phyloP scores from a whole-genome alignment of 164 flowering plant genomes.

The Vitis riparia region DNA sequence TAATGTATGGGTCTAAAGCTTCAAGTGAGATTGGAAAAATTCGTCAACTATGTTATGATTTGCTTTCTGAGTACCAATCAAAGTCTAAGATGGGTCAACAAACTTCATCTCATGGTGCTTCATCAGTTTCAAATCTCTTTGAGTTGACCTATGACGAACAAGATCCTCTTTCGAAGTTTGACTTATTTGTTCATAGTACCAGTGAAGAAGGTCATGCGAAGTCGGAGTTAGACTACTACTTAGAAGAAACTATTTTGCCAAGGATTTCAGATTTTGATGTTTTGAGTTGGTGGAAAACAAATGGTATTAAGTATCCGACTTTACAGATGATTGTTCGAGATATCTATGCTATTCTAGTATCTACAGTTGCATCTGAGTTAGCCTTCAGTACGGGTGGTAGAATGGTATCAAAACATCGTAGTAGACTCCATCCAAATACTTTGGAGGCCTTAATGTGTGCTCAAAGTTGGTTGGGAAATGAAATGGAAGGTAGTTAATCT shows the following conservation, averaged over 20 bases:
- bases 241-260: background rate
- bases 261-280: background rate
- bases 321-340: constrained; percentile 7
- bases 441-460: constrained; percentile 7
- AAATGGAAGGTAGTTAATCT: too few species aligned
- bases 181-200: background rate
- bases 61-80: too few species aligned
- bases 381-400: constrained; percentile 12
- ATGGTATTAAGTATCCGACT: background rate
- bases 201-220: background rate
- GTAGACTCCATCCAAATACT: background rate
- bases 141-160: too few species aligned
- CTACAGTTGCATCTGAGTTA: too few species aligned
- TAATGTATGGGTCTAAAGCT: too few species aligned
- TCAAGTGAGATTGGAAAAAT: too few species aligned
- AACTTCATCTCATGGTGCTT: too few species aligned
- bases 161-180: background rate
- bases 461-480: too few species aligned
- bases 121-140: too few species aligned
- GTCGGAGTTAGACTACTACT: background rate
- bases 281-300: background rate
- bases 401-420: constrained; percentile 7
- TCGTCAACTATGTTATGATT: too few species aligned
- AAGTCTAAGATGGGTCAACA: too few species aligned
- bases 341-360: background rate